Evolutionary conservation across 108 stramenopile genomes (phyloP).

Genomic region (Conticribra guillardii): DNA sequence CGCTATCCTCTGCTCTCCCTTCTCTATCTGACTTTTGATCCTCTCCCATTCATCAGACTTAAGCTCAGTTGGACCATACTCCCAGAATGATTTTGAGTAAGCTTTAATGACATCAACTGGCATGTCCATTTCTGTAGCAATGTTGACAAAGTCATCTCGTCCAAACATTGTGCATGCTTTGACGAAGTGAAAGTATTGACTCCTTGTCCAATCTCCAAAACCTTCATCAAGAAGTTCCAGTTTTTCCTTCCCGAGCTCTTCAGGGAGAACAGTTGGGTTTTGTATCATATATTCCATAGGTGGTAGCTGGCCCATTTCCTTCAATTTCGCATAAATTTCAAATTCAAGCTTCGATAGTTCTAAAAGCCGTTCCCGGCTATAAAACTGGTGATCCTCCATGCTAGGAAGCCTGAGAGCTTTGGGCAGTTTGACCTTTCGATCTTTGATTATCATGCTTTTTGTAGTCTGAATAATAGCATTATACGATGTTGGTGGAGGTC

Average conservation of each 20-base stretch:
- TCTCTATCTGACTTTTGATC: slow-evolving; percentile 71
- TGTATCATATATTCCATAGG: slow-evolving; percentile 62
- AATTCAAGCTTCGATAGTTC: slow-evolving; percentile 84
- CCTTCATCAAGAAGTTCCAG: slow-evolving; percentile 82
- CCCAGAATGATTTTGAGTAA: slow-evolving; percentile 92
- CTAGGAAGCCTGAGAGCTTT: slow-evolving; percentile 74
- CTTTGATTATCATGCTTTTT: slow-evolving; percentile 84
- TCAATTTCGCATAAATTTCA: slow-evolving; percentile 75
- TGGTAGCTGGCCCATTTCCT: slow-evolving; percentile 77
- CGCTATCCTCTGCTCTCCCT: slow-evolving; percentile 84
- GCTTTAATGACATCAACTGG: slow-evolving; percentile 73
- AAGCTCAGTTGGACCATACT: slow-evolving; percentile 75
- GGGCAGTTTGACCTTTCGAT: slow-evolving; percentile 76
- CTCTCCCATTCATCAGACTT: slow-evolving; percentile 86
- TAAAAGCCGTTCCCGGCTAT: slow-evolving; percentile 85
- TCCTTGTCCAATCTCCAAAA: slow-evolving; percentile 88
- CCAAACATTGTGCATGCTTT: slow-evolving; percentile 70
- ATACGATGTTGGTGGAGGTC: slow-evolving; percentile 84
- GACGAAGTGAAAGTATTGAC: slow-evolving; percentile 85
- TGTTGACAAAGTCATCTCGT: slow-evolving; percentile 78
- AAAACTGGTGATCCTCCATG: slow-evolving; percentile 97
- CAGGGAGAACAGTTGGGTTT: slow-evolving; percentile 65
- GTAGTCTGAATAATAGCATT: slow-evolving; percentile 84
- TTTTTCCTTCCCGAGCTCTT: slow-evolving; percentile 84
- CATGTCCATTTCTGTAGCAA: slow-evolving; percentile 91